Base-by-base conservation (phyloP, 2,329 filamentous ascomycete genomes). In the Thelonectria discophora region DNA sequence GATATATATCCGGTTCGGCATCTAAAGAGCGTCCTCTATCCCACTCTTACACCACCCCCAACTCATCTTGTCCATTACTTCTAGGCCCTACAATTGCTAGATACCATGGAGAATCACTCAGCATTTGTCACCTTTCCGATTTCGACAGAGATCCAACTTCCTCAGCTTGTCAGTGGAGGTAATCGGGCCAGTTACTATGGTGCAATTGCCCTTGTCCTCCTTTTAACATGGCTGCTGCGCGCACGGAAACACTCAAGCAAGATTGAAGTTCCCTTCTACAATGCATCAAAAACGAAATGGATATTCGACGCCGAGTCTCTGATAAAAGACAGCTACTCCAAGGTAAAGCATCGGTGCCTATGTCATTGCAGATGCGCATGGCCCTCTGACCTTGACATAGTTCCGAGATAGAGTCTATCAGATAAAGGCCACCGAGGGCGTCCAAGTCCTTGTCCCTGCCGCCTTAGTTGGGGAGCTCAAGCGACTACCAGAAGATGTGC, bases 321-420 rank as follows among this genome's bases (percentile, higher is more conserved):
- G 34, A 77, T 84, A 15, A 77, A 76, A 54, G 80, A 84, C 46
- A 84, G 82, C 67, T 84, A 84, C 60, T 72, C 70, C 65, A 82
- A 82, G 76, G 81, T 83, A 53, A 13, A 7, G 24, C 24, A 24
- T 24, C 24, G 24, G 66, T 34, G 32, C 32, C 45, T 32, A n/a
- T 6, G 17, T 13, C 17, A 0, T 12, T 4, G 17, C 12, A 20
- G 11, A 20, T 18, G 2, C 42, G 18, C 7, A 11, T 21, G 51
- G 30, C 21, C n/a, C 61, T 24, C 69, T 75, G 21, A 75, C 64
- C 7, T 7, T 54, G 17, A 55, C 21, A 8, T 30, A 83, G 81
- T 84, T 84, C 59, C 77, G 78, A 40, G 80, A 83, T 64, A 74
- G 68, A n/a, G 78, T 81, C 15, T 84, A 84, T 57, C 81, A 83